These are phyloP conservation scores for Colletotrichum shisoi DNA, from an alignment of 2,329 filamentous ascomycete species.

Conservation along the genomic window DNA sequence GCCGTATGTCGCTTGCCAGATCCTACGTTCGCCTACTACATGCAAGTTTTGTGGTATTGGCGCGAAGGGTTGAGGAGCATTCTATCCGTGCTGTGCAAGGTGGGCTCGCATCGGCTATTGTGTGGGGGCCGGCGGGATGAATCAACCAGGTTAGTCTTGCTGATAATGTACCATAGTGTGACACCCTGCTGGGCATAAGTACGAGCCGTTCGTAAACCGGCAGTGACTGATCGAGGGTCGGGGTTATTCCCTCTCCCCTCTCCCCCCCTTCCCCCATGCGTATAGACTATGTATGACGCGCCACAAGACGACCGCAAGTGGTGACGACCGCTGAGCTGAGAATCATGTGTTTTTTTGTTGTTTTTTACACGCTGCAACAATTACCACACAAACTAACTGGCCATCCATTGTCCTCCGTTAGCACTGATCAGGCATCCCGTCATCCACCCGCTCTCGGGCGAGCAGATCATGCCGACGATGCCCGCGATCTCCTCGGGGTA, in stretches of 20 bases:
- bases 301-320: no score
- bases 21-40: not conserved
- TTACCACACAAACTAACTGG: constrained; percentile 41
- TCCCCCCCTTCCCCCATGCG: no score
- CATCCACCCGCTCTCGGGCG: constrained; percentile 71
- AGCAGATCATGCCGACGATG: constrained; percentile 74
- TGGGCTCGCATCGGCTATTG: not conserved
- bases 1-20: not conserved
- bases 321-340: not conserved
- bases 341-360: not conserved
- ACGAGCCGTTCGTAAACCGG: not conserved
- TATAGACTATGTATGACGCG: no score
- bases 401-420: constrained; percentile 58
- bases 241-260: no score
- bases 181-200: not conserved
- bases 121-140: not conserved
- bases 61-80: not conserved
- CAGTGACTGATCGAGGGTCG: no score
- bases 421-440: constrained; percentile 77
- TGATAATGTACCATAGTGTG: not conserved
- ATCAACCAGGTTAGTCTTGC: not conserved
- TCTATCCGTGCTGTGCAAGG: not conserved
- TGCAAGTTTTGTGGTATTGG: not conserved
- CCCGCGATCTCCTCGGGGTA: constrained; percentile 74
- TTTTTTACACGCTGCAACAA: no score